Percentiles rank a stretch among this genome's conserved stretches.
These are phyloP conservation scores for Phalaenopsis aphrodite DNA, from an alignment of 106 monocot genomes.

Conservation along the genomic window DNA sequence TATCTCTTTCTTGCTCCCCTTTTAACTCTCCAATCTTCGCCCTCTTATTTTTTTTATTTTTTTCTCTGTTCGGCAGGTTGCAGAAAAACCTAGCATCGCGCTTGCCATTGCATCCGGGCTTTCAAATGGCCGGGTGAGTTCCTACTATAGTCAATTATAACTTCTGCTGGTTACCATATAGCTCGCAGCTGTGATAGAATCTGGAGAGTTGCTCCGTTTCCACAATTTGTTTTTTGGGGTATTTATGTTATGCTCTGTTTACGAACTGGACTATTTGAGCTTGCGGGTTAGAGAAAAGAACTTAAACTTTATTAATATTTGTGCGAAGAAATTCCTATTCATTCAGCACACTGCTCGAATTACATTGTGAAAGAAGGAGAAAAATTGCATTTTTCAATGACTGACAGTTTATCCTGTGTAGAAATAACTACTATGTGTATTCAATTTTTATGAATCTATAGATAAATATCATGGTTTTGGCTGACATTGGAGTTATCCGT, in stretches of 20 bases:
- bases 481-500: no score
- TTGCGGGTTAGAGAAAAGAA: not conserved
- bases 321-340: not conserved
- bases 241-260: not conserved
- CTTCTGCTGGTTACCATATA: not conserved
- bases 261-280: not conserved
- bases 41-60: not conserved
- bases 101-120: slow-evolving; percentile 79
- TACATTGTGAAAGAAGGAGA: not conserved
- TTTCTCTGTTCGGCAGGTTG: slow-evolving; percentile 40
- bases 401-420: not conserved
- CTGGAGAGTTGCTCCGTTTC: not conserved
- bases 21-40: not conserved
- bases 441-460: not conserved
- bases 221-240: not conserved
- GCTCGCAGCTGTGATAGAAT: not conserved
- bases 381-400: not conserved
- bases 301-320: not conserved
- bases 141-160: not conserved
- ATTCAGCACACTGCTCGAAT: not conserved
- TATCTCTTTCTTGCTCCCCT: not conserved
- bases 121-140: slow-evolving; percentile 67
- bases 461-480: no score
- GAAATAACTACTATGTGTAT: not conserved
- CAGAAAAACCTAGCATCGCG: slow-evolving; percentile 97